These are phyloP conservation scores for Aegilops sharonensis DNA, from an alignment of 176 grass and related monocot genomes.

Conservation along the genomic window DNA sequence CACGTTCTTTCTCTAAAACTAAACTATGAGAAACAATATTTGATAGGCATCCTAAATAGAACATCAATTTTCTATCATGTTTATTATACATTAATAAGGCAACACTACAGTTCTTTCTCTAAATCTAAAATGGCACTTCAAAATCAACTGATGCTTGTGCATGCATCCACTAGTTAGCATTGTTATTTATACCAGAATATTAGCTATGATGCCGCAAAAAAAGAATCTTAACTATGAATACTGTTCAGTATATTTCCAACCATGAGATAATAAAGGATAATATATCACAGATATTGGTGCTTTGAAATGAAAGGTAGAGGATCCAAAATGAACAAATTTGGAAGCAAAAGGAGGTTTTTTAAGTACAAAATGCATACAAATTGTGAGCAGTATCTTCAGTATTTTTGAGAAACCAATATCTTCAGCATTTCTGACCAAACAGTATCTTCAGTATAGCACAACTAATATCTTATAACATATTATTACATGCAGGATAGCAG, in stretches of 20 bases:
- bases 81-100: neutral
- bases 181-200: neutral
- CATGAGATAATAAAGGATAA: neutral
- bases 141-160: neutral
- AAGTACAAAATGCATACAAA: neutral
- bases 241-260: neutral
- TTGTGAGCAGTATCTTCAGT: neutral
- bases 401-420: neutral
- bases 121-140: neutral
- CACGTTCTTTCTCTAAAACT: neutral
- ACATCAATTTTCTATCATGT: neutral
- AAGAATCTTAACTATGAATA: neutral
- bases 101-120: neutral
- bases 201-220: neutral
- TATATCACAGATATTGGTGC: neutral
- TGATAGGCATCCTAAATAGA: neutral
- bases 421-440: neutral
- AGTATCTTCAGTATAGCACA: neutral
- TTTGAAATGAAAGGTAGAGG: neutral
- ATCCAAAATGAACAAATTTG: neutral
- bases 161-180: neutral
- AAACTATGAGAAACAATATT: neutral
- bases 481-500: constrained; percentile 1
- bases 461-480: neutral
- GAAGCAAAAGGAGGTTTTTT: neutral